Evolutionary conservation across 345 rosid genomes (phyloP).

Genomic region (Pugionium cornutum): DNA sequence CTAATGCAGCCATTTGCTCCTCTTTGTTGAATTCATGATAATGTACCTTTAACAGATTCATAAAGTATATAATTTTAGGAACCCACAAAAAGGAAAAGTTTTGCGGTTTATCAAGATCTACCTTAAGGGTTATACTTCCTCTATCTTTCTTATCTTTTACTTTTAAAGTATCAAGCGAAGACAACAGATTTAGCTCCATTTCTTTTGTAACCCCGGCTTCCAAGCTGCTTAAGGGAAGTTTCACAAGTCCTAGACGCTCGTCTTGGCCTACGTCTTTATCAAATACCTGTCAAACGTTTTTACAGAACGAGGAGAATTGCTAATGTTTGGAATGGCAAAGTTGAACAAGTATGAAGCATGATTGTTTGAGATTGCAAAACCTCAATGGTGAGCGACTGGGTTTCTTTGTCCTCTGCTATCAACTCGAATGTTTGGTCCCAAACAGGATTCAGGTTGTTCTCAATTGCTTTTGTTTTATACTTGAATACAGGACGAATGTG

Average conservation of each 20-base stretch:
- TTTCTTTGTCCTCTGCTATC: constrained; percentile 98
- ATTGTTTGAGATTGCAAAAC: constrained; percentile 42
- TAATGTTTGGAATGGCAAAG: constrained; percentile 5
- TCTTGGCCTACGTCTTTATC: constrained; percentile 97
- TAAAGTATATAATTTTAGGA: constrained; percentile 32
- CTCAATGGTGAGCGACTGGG: constrained; percentile 79
- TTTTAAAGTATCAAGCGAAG: constrained; percentile 91
- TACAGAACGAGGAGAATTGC: not conserved
- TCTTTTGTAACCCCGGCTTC: constrained; percentile 56
- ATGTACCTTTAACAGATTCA: constrained; percentile 44
- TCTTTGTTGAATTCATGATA: constrained; percentile 85
- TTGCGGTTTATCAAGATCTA: constrained; percentile 33
- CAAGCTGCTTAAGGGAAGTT: constrained; percentile 62
- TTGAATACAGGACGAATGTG: constrained; percentile 79
- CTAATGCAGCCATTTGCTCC: constrained; percentile 82
- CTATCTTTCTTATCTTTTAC: constrained; percentile 95
- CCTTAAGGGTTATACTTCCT: constrained; percentile 85
- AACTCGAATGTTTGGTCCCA: constrained; percentile 86
- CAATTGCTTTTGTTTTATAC: constrained; percentile 76
- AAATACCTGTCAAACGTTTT: constrained; percentile 57
- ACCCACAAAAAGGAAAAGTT: not conserved
- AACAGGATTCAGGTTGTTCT: constrained; percentile 91
- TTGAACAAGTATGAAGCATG: constrained; percentile 7
- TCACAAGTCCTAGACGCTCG: constrained; percentile 78
- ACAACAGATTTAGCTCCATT: constrained; percentile 63